Conservation (phyloP, 1,139 yeast genomes). For the Pneumocystis murina region DNA sequence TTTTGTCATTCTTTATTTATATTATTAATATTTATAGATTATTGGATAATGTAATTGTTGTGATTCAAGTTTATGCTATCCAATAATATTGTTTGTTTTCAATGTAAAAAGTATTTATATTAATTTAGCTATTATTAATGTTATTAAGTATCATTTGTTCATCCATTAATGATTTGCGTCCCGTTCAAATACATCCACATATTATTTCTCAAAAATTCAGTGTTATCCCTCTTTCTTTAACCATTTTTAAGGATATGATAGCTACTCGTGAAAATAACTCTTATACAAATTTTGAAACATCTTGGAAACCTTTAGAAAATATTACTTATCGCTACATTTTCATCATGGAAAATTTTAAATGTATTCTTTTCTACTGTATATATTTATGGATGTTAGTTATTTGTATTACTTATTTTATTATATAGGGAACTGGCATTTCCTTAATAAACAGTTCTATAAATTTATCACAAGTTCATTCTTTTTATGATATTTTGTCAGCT, state of each 20-base stretch:
- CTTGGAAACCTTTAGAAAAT: constrained; percentile 11
- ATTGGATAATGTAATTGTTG: constrained; percentile 14
- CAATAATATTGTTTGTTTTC: constrained; percentile 12
- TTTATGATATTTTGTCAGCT: neutral
- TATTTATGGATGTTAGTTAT: neutral
- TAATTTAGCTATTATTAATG: neutral
- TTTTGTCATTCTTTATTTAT: neutral
- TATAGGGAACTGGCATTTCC: constrained; percentile 20
- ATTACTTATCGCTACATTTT: constrained; percentile 16
- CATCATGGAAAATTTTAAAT: constrained; percentile 18
- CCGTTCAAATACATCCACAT: constrained; percentile 3
- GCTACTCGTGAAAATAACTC: neutral
- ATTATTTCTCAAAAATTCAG: neutral
- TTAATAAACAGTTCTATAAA: constrained; percentile 12
- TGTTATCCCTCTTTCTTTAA: neutral
- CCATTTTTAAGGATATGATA: neutral
- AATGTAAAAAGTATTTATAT: constrained; percentile 6
- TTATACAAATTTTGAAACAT: neutral
- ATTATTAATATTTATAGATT: neutral
- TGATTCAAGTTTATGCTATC: constrained; percentile 13
- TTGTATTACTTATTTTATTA: constrained; percentile 18
- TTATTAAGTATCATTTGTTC: constrained; percentile 12
- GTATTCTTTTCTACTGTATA: neutral
- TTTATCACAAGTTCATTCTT: neutral
- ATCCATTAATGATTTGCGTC: constrained; percentile 14